Base-by-base conservation (phyloP, 129 eudicot genomes). In the Flaveria brownii region DNA sequence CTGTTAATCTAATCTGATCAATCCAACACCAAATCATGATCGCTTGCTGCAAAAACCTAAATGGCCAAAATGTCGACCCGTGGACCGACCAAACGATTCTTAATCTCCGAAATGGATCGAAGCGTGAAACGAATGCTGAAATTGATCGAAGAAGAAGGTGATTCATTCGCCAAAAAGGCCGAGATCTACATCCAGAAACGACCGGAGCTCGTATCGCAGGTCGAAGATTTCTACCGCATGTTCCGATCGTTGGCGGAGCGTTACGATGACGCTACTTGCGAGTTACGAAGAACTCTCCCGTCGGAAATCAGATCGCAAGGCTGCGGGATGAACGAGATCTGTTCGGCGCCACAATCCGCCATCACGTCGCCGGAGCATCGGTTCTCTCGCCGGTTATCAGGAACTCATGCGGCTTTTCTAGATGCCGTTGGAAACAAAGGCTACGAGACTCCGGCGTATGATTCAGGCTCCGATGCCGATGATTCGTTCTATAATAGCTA, bases 91-190 rank as follows among this genome's bases (percentile, higher is more conserved):
- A 77, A 66, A 46, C 72, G 46, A 57, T 87, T 76, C 45, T 57
- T 86, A 56, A 79, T 85, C 26, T 46, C 88, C 82, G 98, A 93
- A 72, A 93, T 93, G 97, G 97, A 90, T 82, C 90, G 77, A 72
- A 85, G 85, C 60, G 82, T 90, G 46, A 90, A 93, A 81, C 84
- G 91, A 55, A 93, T 93, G 97, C 49, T 90, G 59, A 87, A 93
- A 61, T 82, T 93, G 61, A 85, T 93, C 7, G 96, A 91, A 78
- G 96, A 88, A 17, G 98, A 93, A 70, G 98, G 93, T 26, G 98
- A 93, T 66, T 82, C 98, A 2, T 90, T 93, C 76, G 96, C 98
- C 23, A 88, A 90, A 68, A 93, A 84, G 74, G 98, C 96, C 18
- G 96, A 93, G 63, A 87, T 90, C 84, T 93, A 93, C 76, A 90